Conservation (phyloP, 495 filamentous ascomycete species). For the Cercophora scortea region DNA sequence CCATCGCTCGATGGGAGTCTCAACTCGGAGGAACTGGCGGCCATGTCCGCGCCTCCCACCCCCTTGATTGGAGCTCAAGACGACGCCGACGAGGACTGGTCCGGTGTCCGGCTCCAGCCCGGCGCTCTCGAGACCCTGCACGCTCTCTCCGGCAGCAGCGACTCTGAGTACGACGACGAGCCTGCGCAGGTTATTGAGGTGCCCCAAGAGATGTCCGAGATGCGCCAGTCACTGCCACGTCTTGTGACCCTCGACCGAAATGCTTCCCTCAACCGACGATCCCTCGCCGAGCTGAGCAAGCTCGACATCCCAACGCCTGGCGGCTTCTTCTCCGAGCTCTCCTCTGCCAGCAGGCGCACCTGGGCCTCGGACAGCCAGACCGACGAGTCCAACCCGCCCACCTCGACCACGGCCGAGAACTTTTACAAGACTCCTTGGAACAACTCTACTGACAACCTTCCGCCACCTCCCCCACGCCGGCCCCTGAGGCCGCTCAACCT, state of each 20-base stretch:
- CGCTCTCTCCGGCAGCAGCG: constrained; percentile 57
- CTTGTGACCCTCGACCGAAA: constrained; percentile 26
- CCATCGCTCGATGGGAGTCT: constrained; percentile 86
- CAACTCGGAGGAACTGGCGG: constrained; percentile 75
- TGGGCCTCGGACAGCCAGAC: constrained; percentile 52
- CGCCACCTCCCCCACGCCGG: constrained; percentile 24
- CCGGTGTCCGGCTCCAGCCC: constrained; percentile 65
- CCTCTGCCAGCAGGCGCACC: constrained; percentile 61
- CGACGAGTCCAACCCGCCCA: constrained; percentile 46
- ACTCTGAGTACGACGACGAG: constrained; percentile 43
- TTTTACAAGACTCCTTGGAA: constrained; percentile 80
- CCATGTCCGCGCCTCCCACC: constrained; percentile 70
- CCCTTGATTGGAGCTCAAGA: constrained; percentile 58
- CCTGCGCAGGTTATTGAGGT: constrained; percentile 46
- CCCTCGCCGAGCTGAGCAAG: constrained; percentile 49
- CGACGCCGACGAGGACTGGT: constrained; percentile 44
- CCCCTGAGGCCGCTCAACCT: constrained; percentile 27
- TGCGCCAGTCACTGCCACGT: constrained; percentile 27
- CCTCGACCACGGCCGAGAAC: constrained; percentile 71
- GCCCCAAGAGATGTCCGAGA: constrained; percentile 32
- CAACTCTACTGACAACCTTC: constrained; percentile 11
- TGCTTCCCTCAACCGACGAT: constrained; percentile 34
- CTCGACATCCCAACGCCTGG: constrained; percentile 84
- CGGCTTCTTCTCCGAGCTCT: constrained; percentile 82
- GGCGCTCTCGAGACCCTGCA: constrained; percentile 71